A percentile compares a stretch with the other conserved stretches of the same genome.
Evolutionary conservation across 108 stramenopile species (phyloP).

Genomic region (Craspedostauros australis): DNA sequence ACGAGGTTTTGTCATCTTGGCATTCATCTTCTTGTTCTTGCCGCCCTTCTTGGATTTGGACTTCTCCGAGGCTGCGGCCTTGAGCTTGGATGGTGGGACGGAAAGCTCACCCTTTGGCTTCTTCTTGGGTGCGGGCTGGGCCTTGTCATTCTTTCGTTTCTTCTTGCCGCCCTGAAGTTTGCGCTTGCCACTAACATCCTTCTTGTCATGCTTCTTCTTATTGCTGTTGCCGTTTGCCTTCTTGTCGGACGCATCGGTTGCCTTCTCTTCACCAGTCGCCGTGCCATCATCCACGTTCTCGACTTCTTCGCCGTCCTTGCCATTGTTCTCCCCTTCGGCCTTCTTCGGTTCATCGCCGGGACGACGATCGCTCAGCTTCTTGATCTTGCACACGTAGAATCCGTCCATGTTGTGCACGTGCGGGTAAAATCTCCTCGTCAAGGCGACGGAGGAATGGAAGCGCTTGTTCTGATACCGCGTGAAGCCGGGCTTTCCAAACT

Average conservation of each 20-base stretch:
- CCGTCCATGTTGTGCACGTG: slow-evolving; percentile 99
- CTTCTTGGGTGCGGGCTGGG: slow-evolving; percentile 26
- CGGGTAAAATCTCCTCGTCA: slow-evolving; percentile 96
- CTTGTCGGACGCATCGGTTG: slow-evolving; percentile 5
- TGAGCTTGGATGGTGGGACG: slow-evolving; percentile 4
- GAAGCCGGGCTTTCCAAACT: slow-evolving; percentile 92
- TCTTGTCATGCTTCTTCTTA: slow-evolving; percentile 7
- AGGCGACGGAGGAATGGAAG: slow-evolving; percentile 94
- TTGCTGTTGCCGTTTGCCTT: slow-evolving; percentile 12
- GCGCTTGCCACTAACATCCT: slow-evolving; percentile 8
- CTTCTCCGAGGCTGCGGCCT: no score
- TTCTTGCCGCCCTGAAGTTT: slow-evolving; percentile 17
- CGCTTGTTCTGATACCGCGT: slow-evolving; percentile 89
- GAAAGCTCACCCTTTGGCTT: neutral
- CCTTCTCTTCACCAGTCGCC: slow-evolving; percentile 6
- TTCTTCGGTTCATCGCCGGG: slow-evolving; percentile 39
- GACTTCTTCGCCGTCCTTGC: slow-evolving; percentile 2
- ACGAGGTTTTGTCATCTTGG: slow-evolving; percentile 74
- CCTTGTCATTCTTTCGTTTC: slow-evolving; percentile 39
- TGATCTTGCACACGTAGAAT: slow-evolving; percentile 97
- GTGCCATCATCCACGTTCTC: slow-evolving; percentile 3
- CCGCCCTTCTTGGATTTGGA: slow-evolving; percentile 28
- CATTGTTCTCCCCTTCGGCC: slow-evolving; percentile 19
- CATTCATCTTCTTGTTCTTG: slow-evolving; percentile 54
- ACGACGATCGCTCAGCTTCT: slow-evolving; percentile 78